Conservation (phyloP, 371 early-diverging fungal species). For the Mortierella sp. region DNA sequence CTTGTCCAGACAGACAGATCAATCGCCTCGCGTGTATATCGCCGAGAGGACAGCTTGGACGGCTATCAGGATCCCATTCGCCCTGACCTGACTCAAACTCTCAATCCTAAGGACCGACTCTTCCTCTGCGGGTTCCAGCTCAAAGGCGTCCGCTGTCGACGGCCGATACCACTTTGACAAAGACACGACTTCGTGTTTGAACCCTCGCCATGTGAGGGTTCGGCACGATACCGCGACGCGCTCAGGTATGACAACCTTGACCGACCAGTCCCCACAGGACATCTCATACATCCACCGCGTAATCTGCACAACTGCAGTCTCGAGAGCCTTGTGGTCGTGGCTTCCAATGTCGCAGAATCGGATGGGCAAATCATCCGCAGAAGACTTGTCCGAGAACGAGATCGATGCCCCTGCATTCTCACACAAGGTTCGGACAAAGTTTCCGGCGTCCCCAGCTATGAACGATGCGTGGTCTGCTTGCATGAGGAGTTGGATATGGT, state of each 20-base stretch:
- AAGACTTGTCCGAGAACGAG: not conserved
- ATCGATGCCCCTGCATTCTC: not conserved
- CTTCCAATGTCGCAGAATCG: conserved; percentile 29
- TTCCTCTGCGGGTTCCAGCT: conserved; percentile 28
- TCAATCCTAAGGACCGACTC: conserved; percentile 19
- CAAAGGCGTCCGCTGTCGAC: not conserved
- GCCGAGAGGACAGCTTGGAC: not conserved
- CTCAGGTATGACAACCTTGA: conserved; percentile 14
- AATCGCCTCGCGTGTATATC: not conserved
- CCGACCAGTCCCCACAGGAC: not conserved
- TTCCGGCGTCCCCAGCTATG: not conserved
- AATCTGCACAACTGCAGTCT: conserved; percentile 1
- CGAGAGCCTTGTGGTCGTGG: not conserved
- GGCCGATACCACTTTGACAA: not conserved
- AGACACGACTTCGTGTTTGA: not conserved
- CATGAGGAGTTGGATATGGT: conserved; percentile 30
- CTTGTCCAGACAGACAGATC: not conserved
- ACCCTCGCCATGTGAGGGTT: not conserved
- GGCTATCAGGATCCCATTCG: not conserved
- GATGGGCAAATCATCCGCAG: not conserved
- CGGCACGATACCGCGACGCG: conserved; percentile 1
- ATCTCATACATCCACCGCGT: conserved; percentile 9
- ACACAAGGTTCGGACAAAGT: not conserved
- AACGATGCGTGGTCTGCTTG: not conserved
- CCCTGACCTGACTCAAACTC: not conserved